Percentiles rank a stretch among this genome's conserved stretches.
These are phyloP conservation scores for Tinospora cordifolia DNA, from an alignment of 164 flowering plant genomes.

Conservation along the genomic window DNA sequence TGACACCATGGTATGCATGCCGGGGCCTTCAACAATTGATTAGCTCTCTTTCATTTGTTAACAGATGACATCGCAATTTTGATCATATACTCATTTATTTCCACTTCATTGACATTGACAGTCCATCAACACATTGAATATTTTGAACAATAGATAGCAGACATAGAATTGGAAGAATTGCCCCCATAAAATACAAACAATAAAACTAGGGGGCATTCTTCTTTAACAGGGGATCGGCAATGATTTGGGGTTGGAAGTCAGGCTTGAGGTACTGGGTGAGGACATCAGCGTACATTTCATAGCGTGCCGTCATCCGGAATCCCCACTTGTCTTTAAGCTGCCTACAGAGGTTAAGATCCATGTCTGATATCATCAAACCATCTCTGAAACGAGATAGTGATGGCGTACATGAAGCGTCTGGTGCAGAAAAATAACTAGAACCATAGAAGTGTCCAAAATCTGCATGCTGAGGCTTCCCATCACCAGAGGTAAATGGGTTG, in stretches of 20 bases:
- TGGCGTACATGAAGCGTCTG: constrained; percentile 92
- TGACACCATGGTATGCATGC: no score
- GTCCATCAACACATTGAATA: no score
- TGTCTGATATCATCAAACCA: constrained; percentile 77
- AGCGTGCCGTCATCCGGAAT: constrained; percentile 90
- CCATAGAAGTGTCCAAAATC: constrained; percentile 98
- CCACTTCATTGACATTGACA: not conserved
- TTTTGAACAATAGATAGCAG: no score
- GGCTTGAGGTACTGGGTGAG: constrained; percentile 58
- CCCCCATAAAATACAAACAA: no score
- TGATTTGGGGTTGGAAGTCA: constrained; percentile 82
- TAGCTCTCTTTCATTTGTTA: no score
- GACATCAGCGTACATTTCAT: constrained; percentile 63
- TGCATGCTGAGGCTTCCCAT: constrained; percentile 82
- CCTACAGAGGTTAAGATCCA: constrained; percentile 94
- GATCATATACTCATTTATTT: no score
- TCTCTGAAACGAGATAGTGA: constrained; percentile 73
- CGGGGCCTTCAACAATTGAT: no score
- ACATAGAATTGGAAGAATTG: no score
- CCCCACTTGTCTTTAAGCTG: constrained; percentile 98
- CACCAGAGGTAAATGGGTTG: constrained; percentile 93
- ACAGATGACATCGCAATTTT: no score
- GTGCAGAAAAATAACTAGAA: constrained; percentile 86
- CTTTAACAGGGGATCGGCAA: constrained; percentile 60
- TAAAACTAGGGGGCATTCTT: constrained; percentile 29